Evolutionary conservation across 2,329 filamentous ascomycete genomes (phyloP).

Genomic region (Domatiomyces catenatus): DNA sequence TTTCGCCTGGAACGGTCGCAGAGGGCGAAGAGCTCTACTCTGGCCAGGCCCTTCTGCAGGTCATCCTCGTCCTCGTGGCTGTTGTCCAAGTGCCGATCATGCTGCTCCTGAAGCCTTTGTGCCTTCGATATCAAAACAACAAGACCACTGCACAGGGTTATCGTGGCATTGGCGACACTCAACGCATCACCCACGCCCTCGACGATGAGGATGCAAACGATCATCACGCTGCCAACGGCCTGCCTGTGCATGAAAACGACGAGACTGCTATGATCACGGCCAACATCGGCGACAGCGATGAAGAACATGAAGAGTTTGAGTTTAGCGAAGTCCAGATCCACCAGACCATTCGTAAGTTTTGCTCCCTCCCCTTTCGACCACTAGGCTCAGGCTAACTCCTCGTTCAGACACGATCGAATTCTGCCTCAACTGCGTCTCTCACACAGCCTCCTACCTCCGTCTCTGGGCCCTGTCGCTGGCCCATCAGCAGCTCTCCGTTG

Average conservation of each 20-base stretch:
- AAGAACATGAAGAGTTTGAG: slow-evolving; percentile 91
- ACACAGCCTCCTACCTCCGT: slow-evolving; percentile 95
- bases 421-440: slow-evolving; percentile 96
- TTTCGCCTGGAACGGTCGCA: slow-evolving; percentile 58
- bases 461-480: slow-evolving; percentile 95
- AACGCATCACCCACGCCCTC: slow-evolving; percentile 69
- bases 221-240: slow-evolving; percentile 34
- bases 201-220: slow-evolving; percentile 63
- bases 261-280: slow-evolving; percentile 83
- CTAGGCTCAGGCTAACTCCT: background rate
- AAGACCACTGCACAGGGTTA: slow-evolving; percentile 75
- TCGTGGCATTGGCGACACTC: slow-evolving; percentile 72
- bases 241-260: slow-evolving; percentile 58
- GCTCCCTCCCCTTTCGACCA: background rate
- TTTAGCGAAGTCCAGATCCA: slow-evolving; percentile 98
- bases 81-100: slow-evolving; percentile 76
- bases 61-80: slow-evolving; percentile 64
- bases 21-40: slow-evolving; percentile 59
- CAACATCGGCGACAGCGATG: slow-evolving; percentile 53
- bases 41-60: slow-evolving; percentile 62
- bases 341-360: slow-evolving; percentile 75
- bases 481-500: slow-evolving; percentile 91
- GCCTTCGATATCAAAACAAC: slow-evolving; percentile 88
- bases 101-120: slow-evolving; percentile 89
- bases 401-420: slow-evolving; percentile 46